Evolutionary conservation across 176 grass and related monocot genomes (phyloP).

Genomic region (Hyparrhenia diplandra): DNA sequence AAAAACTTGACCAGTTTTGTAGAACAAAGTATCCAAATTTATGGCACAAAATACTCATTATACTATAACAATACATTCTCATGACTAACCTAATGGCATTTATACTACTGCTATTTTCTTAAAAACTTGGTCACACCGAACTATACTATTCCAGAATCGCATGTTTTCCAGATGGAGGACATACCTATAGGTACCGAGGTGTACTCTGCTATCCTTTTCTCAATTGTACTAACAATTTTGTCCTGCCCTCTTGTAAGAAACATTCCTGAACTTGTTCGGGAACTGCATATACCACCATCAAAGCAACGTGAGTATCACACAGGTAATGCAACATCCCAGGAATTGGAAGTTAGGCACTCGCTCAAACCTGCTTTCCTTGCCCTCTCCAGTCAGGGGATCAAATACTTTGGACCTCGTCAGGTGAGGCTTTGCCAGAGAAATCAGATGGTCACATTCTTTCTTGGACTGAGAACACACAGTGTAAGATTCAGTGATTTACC

Average conservation of each 20-base stretch:
- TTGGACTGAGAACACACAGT: conserved; percentile 55
- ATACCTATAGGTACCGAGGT: conserved; percentile 84
- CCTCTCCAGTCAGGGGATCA: conserved; percentile 55
- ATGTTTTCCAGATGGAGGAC: not conserved
- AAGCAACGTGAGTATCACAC: not conserved
- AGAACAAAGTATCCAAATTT: too few species aligned
- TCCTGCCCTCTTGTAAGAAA: conserved; percentile 86
- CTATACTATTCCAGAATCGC: too few species aligned
- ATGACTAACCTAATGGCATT: too few species aligned
- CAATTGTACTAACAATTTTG: conserved; percentile 56
- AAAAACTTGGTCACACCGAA: too few species aligned
- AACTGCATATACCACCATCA: conserved; percentile 32
- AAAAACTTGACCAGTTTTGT: too few species aligned
- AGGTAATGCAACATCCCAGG: not conserved
- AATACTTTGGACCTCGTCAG: conserved; percentile 80
- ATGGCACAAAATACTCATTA: too few species aligned
- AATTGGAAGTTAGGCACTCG: not conserved
- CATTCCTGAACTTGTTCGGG: conserved; percentile 84
- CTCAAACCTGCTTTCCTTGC: conserved; percentile 84
- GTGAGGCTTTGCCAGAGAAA: conserved; percentile 51
- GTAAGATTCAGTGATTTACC: not conserved
- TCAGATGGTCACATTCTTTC: conserved; percentile 45
- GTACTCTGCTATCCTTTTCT: conserved; percentile 87
- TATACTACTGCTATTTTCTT: too few species aligned
- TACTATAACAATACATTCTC: too few species aligned